phyloP scores from a whole-genome alignment of 2,329 filamentous ascomycete genomes.

The Fusarium sp. region DNA sequence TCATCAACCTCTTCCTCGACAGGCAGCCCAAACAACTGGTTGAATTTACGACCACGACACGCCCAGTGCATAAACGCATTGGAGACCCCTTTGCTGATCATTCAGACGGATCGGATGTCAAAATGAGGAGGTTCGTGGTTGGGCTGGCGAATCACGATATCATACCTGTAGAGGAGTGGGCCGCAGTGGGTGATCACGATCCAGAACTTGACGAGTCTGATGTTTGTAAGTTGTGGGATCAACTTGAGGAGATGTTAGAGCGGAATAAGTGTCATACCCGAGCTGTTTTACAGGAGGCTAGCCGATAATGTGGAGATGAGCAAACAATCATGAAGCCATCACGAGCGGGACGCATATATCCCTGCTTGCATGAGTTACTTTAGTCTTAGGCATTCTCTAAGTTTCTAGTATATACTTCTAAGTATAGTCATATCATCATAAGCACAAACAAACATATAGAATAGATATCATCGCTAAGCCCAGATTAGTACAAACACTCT shows the following conservation, averaged over 20 bases:
- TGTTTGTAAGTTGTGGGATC: neutral
- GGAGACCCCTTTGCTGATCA: fast-evolving
- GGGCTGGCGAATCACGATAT: neutral
- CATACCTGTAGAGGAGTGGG: neutral
- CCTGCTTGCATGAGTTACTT: too few species aligned
- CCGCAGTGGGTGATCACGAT: neutral
- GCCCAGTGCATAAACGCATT: neutral
- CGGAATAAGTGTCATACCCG: neutral
- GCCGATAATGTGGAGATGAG: neutral
- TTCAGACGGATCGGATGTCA: neutral
- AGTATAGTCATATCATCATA: neutral
- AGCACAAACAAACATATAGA: neutral
- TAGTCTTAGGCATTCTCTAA: too few species aligned
- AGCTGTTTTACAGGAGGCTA: neutral
- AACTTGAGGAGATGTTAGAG: neutral
- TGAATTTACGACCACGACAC: neutral
- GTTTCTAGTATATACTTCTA: neutral
- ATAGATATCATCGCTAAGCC: slow-evolving; percentile 11
- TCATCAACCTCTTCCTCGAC: neutral
- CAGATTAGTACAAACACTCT: neutral
- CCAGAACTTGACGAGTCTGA: slow-evolving; percentile 5
- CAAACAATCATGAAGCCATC: neutral
- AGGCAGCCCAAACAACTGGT: neutral
- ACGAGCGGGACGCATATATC: neutral
- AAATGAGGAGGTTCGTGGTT: slow-evolving; percentile 5